Conservation (phyloP, 2,329 filamentous ascomycete species). For the Fusarium phyllophilum region DNA sequence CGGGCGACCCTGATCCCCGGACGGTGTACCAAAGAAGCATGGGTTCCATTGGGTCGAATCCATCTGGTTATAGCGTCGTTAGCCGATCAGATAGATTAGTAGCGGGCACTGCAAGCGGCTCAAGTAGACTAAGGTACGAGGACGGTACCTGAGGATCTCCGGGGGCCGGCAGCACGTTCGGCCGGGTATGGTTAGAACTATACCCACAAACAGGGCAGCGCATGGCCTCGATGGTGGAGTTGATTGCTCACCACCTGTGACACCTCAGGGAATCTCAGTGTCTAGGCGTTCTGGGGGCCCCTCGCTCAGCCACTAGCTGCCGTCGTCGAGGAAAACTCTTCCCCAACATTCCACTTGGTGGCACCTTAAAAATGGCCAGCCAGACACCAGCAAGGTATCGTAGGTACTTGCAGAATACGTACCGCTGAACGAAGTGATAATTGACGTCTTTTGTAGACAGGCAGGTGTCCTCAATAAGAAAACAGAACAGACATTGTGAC, state of each 20-base stretch:
- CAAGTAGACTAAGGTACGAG: constrained; percentile 17
- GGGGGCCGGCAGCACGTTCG: constrained; percentile 33
- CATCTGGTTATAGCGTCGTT: constrained; percentile 12
- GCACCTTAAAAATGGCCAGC: constrained; percentile 39
- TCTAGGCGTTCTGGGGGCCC: constrained; percentile 37
- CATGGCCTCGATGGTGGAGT: constrained; percentile 21
- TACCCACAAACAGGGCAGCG: constrained; percentile 29
- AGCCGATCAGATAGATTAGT: not conserved
- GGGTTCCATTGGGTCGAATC: constrained; percentile 5
- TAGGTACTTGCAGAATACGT: constrained; percentile 25
- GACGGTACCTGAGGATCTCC: constrained; percentile 26
- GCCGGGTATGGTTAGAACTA: constrained; percentile 24
- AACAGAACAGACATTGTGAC: constrained; percentile 18
- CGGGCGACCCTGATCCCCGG: constrained; percentile 39
- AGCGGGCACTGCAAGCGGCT: not conserved
- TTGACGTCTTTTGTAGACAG: constrained; percentile 3
- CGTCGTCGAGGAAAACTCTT: constrained; percentile 43
- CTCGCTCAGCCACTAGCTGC: constrained; percentile 41
- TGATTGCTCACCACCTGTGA: constrained; percentile 17
- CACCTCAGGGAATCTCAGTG: constrained; percentile 21
- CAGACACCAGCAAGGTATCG: constrained; percentile 41
- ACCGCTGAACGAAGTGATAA: not conserved
- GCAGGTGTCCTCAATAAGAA: constrained; percentile 18
- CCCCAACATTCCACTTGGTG: constrained; percentile 47
- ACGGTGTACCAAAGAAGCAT: constrained; percentile 19